Base-by-base conservation (phyloP, 345 rosid species). In the Eucalyptus microcorys region DNA sequence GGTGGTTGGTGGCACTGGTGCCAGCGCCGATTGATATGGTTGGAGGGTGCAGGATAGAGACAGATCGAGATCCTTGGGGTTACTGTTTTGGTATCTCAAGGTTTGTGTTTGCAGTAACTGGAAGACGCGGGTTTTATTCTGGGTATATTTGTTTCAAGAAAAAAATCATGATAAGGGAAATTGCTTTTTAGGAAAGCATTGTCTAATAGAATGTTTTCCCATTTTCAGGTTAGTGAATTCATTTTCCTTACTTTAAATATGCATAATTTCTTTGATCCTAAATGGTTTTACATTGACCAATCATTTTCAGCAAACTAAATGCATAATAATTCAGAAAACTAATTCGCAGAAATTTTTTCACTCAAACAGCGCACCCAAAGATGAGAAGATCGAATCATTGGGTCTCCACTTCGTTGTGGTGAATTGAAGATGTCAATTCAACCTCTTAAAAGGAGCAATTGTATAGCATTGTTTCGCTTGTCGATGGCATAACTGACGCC, bases 121-220 rank as follows among this genome's bases (percentile, higher is more conserved):
- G 15, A 27, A 59, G 14, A 27, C 66, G 0, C 15, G 66, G 66
- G 66, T 5, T 59, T 59, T 27, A 59, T 5, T 27, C 8, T 26
- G n/a, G 15, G 7, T 0, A 5, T 0, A 1, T 26, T 26, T 59
- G 2, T 4, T 59, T 5, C n/a, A 12, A 2, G 7, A 5, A 59
- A 59, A 59, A 59, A 11, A 26, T 59, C 32, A 27, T 59, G 66
- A 26, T 5, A 59, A 59, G 27, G 66, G 15, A 59, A 59, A 27
- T 0, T 8, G 1, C 1, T 11, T 59, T 59, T 10, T 12, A 26
- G 32, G 66, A 59, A 59, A 27, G 27, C 32, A 59, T 11, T 59
- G 6, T 10, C 4, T 30, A 59, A 5, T 12, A 59, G 55, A 50
- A 50, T 17, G 55, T 50, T 50, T 59, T 59, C 30, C 15, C n/a